phyloP scores from a whole-genome alignment of 2,329 filamentous ascomycete species.

The Aaosphaeria arxii region DNA sequence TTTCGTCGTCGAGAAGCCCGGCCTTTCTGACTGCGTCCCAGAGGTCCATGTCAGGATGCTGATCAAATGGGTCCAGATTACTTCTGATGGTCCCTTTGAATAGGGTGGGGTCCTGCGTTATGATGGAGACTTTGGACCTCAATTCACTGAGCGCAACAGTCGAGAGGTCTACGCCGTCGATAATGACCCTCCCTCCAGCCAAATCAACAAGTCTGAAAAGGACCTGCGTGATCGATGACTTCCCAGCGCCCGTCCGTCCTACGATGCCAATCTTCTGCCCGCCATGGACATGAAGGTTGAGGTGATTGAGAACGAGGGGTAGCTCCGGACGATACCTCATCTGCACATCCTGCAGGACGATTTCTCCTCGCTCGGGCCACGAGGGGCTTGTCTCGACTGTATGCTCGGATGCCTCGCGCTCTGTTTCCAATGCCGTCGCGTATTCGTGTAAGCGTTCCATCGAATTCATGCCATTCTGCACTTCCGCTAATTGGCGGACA shows the following conservation, averaged over 20 bases:
- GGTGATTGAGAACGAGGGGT: conserved; percentile 88
- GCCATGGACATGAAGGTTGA: conserved; percentile 88
- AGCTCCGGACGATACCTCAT: conserved; percentile 87
- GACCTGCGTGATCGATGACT: conserved; percentile 87
- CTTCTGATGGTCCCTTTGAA: conserved; percentile 92
- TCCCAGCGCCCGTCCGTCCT: conserved; percentile 91
- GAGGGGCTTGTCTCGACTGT: conserved; percentile 81
- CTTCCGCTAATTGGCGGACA: conserved; percentile 94
- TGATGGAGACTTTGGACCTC: conserved; percentile 86
- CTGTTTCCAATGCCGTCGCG: conserved; percentile 74
- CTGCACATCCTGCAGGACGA: conserved; percentile 91
- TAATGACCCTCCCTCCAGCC: conserved; percentile 75
- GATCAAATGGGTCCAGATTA: conserved; percentile 73
- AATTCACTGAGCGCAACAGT: conserved; percentile 87
- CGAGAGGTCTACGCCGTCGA: conserved; percentile 86
- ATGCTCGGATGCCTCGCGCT: conserved; percentile 91
- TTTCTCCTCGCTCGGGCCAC: conserved; percentile 86
- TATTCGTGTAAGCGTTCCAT: conserved; percentile 98
- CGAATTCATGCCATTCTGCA: conserved; percentile 99
- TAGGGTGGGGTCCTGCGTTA: conserved; percentile 93
- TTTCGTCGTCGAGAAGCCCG: background rate
- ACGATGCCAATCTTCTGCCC: conserved; percentile 98
- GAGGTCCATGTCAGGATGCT: background rate
- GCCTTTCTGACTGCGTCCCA: background rate
- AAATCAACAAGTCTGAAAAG: conserved; percentile 96